A percentile compares a stretch with the other conserved stretches of the same genome.
These are phyloP conservation scores for Kurtzmaniella natalensis DNA, from an alignment of 1,139 yeast genomes.

Conservation along the genomic window DNA sequence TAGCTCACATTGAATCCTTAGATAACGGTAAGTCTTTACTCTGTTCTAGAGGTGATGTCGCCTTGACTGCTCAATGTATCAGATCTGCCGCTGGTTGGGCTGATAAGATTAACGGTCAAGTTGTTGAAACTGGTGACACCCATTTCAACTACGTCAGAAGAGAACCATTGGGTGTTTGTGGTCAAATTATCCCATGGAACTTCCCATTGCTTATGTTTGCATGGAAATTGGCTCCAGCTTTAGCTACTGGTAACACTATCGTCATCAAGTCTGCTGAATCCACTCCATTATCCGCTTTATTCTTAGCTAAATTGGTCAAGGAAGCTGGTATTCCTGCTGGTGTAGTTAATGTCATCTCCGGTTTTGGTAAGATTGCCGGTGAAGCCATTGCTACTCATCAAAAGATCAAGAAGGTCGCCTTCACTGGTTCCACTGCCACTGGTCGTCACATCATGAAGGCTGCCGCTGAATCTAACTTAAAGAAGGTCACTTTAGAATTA, in stretches of 20 bases:
- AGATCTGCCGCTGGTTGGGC: conserved; percentile 84
- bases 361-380: conserved; percentile 77
- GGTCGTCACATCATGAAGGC: conserved; percentile 73
- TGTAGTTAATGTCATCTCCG: conserved; percentile 70
- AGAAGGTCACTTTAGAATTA: conserved; percentile 78
- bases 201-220: conserved; percentile 82
- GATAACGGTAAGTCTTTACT: conserved; percentile 77
- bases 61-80: conserved; percentile 56
- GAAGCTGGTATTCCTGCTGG: conserved; percentile 80
- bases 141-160: conserved; percentile 56
- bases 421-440: conserved; percentile 81
- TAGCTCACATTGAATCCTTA: conserved; percentile 68
- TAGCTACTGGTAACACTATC: conserved; percentile 77
- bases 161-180: conserved; percentile 79
- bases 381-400: conserved; percentile 67
- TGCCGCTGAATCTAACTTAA: conserved; percentile 64
- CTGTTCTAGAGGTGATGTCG: conserved; percentile 52
- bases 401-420: conserved; percentile 71
- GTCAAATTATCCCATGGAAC: conserved; percentile 85
- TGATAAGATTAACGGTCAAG: conserved; percentile 69
- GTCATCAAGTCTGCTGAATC: conserved; percentile 81
- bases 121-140: conserved; percentile 57
- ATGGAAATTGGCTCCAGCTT: conserved; percentile 84
- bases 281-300: conserved; percentile 77
- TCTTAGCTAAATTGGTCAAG: conserved; percentile 52